These are phyloP conservation scores for Salpingoeca rosetta DNA, from an alignment of 78 protist species.

Conservation along the genomic window DNA sequence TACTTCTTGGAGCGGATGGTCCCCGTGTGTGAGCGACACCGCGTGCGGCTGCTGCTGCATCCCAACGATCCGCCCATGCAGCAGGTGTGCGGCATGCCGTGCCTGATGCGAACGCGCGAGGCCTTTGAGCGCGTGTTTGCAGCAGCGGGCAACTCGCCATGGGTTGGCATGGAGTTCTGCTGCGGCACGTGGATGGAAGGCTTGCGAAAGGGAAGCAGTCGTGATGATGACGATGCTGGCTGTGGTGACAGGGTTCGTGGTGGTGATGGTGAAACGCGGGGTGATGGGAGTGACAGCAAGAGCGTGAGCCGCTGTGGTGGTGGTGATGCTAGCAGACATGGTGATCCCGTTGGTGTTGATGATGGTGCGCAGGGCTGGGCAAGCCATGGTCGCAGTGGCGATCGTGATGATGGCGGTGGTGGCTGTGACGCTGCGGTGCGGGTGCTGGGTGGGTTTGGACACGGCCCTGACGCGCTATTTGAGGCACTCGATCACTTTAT, in stretches of 20 bases:
- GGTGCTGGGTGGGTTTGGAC: background rate
- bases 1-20: background rate
- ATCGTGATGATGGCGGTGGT: no score
- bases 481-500: background rate
- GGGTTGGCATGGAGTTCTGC: background rate
- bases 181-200: background rate
- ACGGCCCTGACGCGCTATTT: background rate
- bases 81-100: background rate
- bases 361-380: no score
- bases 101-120: background rate
- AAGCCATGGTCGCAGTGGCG: no score
- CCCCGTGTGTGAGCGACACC: background rate
- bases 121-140: background rate
- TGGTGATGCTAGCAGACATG: no score
- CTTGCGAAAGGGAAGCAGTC: background rate
- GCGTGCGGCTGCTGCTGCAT: background rate
- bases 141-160: background rate
- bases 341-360: background rate
- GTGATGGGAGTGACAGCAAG: no score
- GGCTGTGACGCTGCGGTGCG: background rate
- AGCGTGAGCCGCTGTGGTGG: no score
- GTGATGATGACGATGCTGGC: background rate
- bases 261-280: no score
- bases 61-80: background rate
- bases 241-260: no score